Evolutionary conservation across 2,329 filamentous ascomycete species (phyloP), one percentile per base, ranked within the genome.

Genomic region (Sporothrix pseudoabietina): DNA sequence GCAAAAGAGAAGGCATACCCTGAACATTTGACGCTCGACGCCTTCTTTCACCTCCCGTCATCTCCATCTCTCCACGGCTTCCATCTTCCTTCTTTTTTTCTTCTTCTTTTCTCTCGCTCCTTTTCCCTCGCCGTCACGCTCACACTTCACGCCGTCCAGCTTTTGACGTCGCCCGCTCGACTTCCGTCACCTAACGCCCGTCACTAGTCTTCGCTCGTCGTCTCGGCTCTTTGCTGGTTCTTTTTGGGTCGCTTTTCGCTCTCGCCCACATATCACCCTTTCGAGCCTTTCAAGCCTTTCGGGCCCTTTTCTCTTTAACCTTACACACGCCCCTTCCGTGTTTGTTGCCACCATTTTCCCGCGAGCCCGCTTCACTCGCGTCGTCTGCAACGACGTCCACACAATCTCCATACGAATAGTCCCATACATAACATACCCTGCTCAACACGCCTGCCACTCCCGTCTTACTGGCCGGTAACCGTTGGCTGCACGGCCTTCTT

Each of bases 221-320:
- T 39, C 19, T 10, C 57, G 41, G 41, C 41, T 47, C 41, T 47
- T 47, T 12, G 16, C 19, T 49, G 44, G 44, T 6, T 44, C 41
- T 44, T 6, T n/a, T 26, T 54, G 16, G 6, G 52, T 22, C n/a
- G 26, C 8, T 30, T 30, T 68, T 66, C 65, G 22, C 26, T 26
- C 16, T 39, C 47, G 66, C 30, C 47, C 44, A 54, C 47, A 68
- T 71, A 71, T 73, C 59, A 73, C 71, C 66, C 69, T 70, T 72
- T 72, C 41, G 41, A 44, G 44, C 71, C 71, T 55, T 71, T 72
- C n/a, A n/a, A n/a, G n/a, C 66, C 69, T 70, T 72, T 72, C 41
- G 41, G 12, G 44, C 71, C 71, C 63, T 71, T 55, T 71, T 69
- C 69, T 35, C 8, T 35, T 35, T 47, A 41, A 39, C 52, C 71